These are phyloP conservation scores for Pyrenophora seminiperda DNA, from an alignment of 2,329 filamentous ascomycete genomes.

Conservation along the genomic window DNA sequence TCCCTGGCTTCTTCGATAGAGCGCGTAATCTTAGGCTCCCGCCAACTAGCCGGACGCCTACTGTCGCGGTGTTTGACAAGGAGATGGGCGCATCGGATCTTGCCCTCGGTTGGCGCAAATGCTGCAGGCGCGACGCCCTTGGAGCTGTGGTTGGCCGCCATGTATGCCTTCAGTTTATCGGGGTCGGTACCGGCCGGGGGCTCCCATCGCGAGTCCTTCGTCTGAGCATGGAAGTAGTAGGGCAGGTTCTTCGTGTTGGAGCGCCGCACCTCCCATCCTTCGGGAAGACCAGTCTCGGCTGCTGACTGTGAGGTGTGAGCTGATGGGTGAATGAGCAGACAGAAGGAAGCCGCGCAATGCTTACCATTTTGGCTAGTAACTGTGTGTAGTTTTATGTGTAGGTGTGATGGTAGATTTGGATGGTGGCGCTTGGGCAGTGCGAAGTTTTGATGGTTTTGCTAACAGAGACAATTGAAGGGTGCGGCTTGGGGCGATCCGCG, in stretches of 20 bases:
- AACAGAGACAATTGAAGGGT: constrained; percentile 2
- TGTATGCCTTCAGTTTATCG: constrained; percentile 91
- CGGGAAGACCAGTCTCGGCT: constrained; percentile 68
- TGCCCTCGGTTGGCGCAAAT: constrained; percentile 59
- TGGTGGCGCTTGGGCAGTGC: not conserved
- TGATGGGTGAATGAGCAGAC: constrained; percentile 9
- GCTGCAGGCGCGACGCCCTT: constrained; percentile 52
- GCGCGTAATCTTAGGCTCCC: constrained; percentile 85
- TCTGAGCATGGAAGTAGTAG: constrained; percentile 93
- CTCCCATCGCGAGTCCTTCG: constrained; percentile 94
- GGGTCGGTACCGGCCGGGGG: constrained; percentile 86
- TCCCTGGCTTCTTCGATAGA: constrained; percentile 82
- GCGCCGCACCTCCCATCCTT: constrained; percentile 93
- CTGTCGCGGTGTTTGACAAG: constrained; percentile 92
- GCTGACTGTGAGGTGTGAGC: constrained; percentile 38
- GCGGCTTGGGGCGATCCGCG: constrained; percentile 26
- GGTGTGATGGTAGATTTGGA: constrained; percentile 1
- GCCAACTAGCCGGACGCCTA: constrained; percentile 89
- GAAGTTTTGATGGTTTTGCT: constrained; percentile 6
- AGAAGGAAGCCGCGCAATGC: constrained; percentile 15
- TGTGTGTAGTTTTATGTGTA: not conserved
- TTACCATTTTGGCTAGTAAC: constrained; percentile 41
- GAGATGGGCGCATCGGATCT: constrained; percentile 91
- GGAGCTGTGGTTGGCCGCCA: constrained; percentile 82
- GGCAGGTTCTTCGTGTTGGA: constrained; percentile 98